These are phyloP conservation scores for Solanum sitiens DNA, from an alignment of 257 asterid species.

Conservation along the genomic window DNA sequence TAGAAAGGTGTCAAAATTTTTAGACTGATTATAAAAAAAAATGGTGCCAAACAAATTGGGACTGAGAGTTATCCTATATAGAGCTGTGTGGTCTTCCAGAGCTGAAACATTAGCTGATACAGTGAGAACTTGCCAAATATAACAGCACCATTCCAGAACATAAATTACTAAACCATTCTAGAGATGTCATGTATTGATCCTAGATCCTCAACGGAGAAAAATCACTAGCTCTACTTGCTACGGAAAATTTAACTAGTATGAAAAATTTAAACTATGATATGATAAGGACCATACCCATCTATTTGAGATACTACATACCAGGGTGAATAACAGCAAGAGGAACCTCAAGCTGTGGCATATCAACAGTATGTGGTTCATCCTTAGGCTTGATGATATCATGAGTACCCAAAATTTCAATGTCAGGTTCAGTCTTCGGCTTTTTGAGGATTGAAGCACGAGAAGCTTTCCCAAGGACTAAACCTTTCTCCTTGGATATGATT, in stretches of 20 bases:
- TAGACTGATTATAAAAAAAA: background rate
- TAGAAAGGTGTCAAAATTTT: background rate
- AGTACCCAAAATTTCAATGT: slow-evolving; percentile 3
- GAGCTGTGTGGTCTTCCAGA: background rate
- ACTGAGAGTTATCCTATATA: background rate
- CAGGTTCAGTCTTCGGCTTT: slow-evolving; percentile 17
- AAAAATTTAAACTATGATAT: background rate
- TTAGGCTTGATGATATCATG: slow-evolving; percentile 36
- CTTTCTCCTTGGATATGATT: slow-evolving; percentile 24
- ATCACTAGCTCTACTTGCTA: background rate
- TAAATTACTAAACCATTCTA: background rate
- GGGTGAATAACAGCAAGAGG: slow-evolving; percentile 34
- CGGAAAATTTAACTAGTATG: background rate
- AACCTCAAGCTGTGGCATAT: slow-evolving; percentile 17
- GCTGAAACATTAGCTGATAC: background rate
- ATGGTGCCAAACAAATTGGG: background rate
- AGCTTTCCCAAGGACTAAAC: slow-evolving; percentile 11
- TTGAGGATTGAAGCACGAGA: slow-evolving; percentile 16
- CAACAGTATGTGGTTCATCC: slow-evolving; percentile 48
- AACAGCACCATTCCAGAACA: background rate
- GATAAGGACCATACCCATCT: background rate
- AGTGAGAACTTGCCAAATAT: background rate
- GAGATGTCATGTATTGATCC: background rate
- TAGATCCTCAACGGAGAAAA: background rate
- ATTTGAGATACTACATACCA: slow-evolving; percentile 30